phyloP scores from a whole-genome alignment of 2,329 filamentous ascomycete genomes.

The Fusarium ambrosium region DNA sequence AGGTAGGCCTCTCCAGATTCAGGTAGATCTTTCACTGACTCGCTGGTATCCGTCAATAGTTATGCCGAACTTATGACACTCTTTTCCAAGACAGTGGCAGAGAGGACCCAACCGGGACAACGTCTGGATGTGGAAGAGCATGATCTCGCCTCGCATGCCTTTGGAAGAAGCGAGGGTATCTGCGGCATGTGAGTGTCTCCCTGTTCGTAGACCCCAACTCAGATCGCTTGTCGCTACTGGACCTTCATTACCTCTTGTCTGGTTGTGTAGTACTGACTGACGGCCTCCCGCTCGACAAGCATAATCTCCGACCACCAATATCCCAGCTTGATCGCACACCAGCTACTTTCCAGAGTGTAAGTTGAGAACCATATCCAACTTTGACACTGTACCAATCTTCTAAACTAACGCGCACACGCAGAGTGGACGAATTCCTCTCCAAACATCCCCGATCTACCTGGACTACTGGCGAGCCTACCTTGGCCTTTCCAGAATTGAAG shows the following conservation, averaged over 20 bases:
- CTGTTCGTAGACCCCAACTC: background rate
- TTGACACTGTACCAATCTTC: background rate
- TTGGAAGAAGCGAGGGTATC: conserved; percentile 71
- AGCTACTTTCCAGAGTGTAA: conserved; percentile 69
- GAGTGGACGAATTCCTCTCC: conserved; percentile 85
- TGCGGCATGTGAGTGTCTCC: conserved; percentile 69
- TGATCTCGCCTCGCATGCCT: background rate
- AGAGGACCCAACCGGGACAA: conserved; percentile 84
- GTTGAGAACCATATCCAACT: background rate
- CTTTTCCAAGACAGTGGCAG: conserved; percentile 90
- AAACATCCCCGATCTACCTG: conserved; percentile 80
- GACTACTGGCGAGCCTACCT: conserved; percentile 65
- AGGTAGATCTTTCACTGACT: background rate
- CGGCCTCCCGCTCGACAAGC: conserved; percentile 16
- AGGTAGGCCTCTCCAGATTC: background rate
- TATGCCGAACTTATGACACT: conserved; percentile 81
- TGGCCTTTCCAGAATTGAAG: conserved; percentile 80
- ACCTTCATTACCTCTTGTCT: background rate
- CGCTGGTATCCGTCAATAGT: conserved; percentile 41
- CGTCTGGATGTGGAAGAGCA: conserved; percentile 89
- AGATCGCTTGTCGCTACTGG: background rate
- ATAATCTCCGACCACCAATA: conserved; percentile 84
- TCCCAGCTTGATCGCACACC: conserved; percentile 83
- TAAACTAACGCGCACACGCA: conserved; percentile 67
- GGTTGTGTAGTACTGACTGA: background rate